Conservation (phyloP, 2,329 filamentous ascomycete genomes). For the Zasmidium angulare region DNA sequence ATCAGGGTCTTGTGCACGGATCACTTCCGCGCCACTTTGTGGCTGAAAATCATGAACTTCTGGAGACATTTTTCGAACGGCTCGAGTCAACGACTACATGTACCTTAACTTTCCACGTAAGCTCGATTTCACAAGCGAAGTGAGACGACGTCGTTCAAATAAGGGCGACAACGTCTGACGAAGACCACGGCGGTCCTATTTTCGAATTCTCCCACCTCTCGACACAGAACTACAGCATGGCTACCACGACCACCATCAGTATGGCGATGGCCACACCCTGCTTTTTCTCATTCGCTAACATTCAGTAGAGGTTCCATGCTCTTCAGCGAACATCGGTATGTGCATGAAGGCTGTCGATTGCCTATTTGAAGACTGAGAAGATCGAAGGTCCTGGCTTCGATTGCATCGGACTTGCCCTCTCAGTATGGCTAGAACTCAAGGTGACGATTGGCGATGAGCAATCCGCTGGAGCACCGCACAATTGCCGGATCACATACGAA, state of each 20-base stretch:
- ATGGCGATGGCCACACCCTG: background rate
- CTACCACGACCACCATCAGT: constrained; percentile 3
- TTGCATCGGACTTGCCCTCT: constrained; percentile 92
- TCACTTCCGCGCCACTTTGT: background rate
- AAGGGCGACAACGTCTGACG: too few species aligned
- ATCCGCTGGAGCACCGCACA: constrained; percentile 63
- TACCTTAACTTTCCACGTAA: background rate
- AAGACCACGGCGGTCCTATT: too few species aligned
- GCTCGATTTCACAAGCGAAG: too few species aligned
- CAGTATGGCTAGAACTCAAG: constrained; percentile 86
- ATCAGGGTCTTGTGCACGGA: background rate
- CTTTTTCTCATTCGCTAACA: background rate
- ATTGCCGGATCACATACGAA: constrained; percentile 90
- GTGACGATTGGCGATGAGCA: constrained; percentile 69
- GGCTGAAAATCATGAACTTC: background rate
- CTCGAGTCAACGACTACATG: background rate
- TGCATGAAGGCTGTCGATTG: background rate
- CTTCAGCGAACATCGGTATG: constrained; percentile 86
- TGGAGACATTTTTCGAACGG: background rate
- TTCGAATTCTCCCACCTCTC: background rate
- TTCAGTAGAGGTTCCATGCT: constrained; percentile 68
- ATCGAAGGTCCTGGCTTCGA: constrained; percentile 80
- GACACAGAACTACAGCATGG: background rate
- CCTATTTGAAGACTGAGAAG: constrained; percentile 7
- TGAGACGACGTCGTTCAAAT: background rate